Base-by-base conservation (phyloP, 2,329 filamentous ascomycete species). In the Verticillium klebahnii region DNA sequence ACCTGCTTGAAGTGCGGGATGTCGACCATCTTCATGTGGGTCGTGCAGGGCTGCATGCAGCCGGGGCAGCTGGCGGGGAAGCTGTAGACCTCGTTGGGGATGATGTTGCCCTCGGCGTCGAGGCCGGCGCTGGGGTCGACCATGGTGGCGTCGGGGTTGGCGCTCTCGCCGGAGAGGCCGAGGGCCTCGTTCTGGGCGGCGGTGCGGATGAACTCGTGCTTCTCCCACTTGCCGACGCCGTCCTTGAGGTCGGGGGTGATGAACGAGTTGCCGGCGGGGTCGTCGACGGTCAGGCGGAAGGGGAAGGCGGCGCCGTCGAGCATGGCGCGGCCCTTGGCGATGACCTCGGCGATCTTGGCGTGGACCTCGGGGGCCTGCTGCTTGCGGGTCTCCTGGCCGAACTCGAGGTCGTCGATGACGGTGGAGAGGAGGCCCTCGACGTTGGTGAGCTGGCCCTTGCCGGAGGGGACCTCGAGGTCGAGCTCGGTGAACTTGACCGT, bases 1-100 rank as follows among this genome's bases (percentile, higher is more conserved):
- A 99, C 95, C 72, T 98, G 92, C 78, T 97, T 96, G 81, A 99
- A 99, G 78, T 97, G 90, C 1, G 95, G 95, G 65, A 99, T 97
- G 70, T 96, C 92, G 62, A 98, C 92, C 89, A 97, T 96, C 81
- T 97, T 97, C 92, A 97, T 97, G 76, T 97, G 93, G 11, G 96
- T 96, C 4, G 88, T 87, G 77, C 93, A 97, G 5, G 87, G 80
- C 75, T 91, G 91, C 71, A 89, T 88, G 81, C 95, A 99, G 64
- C 92, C 94, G 0, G 95, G 95, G 75, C 95, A 99, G 62, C 88
- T 91, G 7, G 93, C 89, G 2, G 94, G 94, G 78, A 99, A 95
- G 63, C 88, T 89, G 80, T 98, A 98, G 32, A 97, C 90, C 74
- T 97, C 90, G 73, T 96, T 90, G 66, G 96, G 92, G 57, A 95